Evolutionary conservation across 345 rosid species (phyloP), one percentile per base, ranked within the genome.

Genomic region (Firmiana major): DNA sequence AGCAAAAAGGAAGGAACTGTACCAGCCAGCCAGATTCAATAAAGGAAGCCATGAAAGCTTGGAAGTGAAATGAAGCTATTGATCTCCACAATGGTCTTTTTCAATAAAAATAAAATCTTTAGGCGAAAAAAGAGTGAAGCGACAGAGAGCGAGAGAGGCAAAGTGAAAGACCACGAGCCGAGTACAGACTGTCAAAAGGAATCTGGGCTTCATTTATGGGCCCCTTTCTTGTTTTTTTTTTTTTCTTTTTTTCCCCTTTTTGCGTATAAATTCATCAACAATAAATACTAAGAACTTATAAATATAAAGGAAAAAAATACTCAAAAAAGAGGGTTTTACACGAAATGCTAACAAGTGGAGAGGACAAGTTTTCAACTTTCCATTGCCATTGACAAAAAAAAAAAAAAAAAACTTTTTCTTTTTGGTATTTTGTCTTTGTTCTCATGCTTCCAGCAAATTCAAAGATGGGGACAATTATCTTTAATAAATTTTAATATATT

Each of bases 11-110:
- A 40, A n/a, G 72, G 71, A 86, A 48, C 45, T 46, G 22, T 88
- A 94, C 98, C 97, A 76, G 89, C 98, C 98, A 94, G 63, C 88
- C 87, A 71, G 94, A 86, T 84, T 94, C 92, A 73, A 94, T 69
- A 79, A 89, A 31, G 62, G 90, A 87, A 79, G 87, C 97, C 98
- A 94, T 94, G 80, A 75, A 78, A 79, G 34, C 19, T 76, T 45
- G 62, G 81, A 62, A 40, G 66, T 48, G 64, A 71, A 46, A 8
- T 54, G 59, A 49, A 53, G 55, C 43, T 26, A 36, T 0, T 63
- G 78, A 63, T 75, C 78, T 34, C 36, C 60, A 36, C 46, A 63
- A 45, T 42, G 43, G 69, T 5, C 4, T n/a, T 51, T 31, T 53
- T 19, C 19, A 31, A 31, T 1, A 31, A 28, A 9, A 31, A 49